Evolutionary conservation across 2,329 filamentous ascomycete species (phyloP).

Genomic region (Fusarium vanettenii): DNA sequence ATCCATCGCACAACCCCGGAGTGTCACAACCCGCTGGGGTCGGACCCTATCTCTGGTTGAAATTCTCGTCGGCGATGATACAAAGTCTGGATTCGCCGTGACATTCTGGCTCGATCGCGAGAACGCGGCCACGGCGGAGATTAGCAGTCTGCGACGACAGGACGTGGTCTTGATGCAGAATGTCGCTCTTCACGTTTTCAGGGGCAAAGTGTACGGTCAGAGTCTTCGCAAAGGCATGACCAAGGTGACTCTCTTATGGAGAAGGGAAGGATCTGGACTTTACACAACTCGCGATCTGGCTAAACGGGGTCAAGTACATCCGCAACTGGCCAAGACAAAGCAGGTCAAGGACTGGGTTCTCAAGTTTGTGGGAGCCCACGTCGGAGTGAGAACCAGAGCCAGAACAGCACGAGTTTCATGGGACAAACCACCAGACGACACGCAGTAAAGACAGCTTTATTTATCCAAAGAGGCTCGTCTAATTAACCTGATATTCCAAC

Average conservation of each 20-base stretch:
- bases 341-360: constrained; percentile 81
- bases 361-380: constrained; percentile 69
- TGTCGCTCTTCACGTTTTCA: constrained; percentile 81
- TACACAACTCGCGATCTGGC: constrained; percentile 66
- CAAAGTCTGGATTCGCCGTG: constrained; percentile 80
- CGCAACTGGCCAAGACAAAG: constrained; percentile 71
- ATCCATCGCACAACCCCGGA: constrained; percentile 74
- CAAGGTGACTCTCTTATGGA: constrained; percentile 72
- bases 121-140: constrained; percentile 45
- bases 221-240: constrained; percentile 80
- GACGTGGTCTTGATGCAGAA: constrained; percentile 86
- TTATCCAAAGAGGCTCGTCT: constrained; percentile 1
- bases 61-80: constrained; percentile 86
- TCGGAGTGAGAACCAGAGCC: constrained; percentile 22
- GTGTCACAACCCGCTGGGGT: constrained; percentile 75
- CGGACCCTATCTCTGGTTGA: constrained; percentile 76
- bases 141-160: constrained; percentile 68
- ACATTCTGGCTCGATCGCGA: constrained; percentile 80
- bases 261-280: constrained; percentile 63
- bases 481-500: not conserved
- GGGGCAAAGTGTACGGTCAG: constrained; percentile 84
- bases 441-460: constrained; percentile 45
- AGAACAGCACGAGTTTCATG: constrained; percentile 44
- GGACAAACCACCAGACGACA: constrained; percentile 56
- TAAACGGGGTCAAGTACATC: constrained; percentile 48